Conservation (phyloP, 2,329 filamentous ascomycete species). For the Didymella arachidicola region DNA sequence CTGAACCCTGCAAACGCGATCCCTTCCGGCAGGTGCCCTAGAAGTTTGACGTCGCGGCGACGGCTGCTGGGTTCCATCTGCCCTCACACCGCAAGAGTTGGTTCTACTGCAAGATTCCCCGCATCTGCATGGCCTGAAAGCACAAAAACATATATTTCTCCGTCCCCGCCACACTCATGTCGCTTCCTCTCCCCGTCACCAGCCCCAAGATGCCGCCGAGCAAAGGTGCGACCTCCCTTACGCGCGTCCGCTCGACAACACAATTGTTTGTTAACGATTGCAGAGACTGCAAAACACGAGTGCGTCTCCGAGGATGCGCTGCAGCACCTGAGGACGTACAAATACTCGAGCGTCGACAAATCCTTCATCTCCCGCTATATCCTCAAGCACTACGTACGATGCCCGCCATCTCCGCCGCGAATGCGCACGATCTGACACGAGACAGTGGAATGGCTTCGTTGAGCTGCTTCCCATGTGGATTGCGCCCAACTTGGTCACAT, state of each 20-base stretch:
- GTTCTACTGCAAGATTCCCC: constrained; percentile 21
- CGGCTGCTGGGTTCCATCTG: constrained; percentile 17
- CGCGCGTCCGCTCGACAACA: constrained; percentile 5
- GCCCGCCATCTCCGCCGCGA: constrained; percentile 1
- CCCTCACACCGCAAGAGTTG: constrained; percentile 22
- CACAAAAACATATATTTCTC: constrained; percentile 31
- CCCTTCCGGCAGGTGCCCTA: constrained; percentile 19
- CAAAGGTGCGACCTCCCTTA: constrained; percentile 37
- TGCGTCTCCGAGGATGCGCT: constrained; percentile 88
- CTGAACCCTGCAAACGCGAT: constrained; percentile 16
- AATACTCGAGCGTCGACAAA: constrained; percentile 97
- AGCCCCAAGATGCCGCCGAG: constrained; percentile 49
- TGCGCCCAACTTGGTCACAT: constrained; percentile 96
- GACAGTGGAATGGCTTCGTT: constrained; percentile 95
- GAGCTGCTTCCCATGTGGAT: constrained; percentile 93
- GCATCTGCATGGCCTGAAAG: constrained; percentile 28
- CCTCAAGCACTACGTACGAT: constrained; percentile 87
- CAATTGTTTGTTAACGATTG: constrained; percentile 9
- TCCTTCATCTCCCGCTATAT: constrained; percentile 93
- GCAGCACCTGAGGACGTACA: constrained; percentile 91
- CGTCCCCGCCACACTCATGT: constrained; percentile 43
- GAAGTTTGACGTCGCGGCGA: constrained; percentile 21
- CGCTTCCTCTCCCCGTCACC: constrained; percentile 48
- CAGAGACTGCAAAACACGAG: constrained; percentile 71
- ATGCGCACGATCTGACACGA: constrained; percentile 35